A percentile compares a stretch with the other conserved stretches of the same genome.
These are phyloP conservation scores for Fusarium equiseti DNA, from an alignment of 2,329 filamentous ascomycete genomes.

Conservation along the genomic window DNA sequence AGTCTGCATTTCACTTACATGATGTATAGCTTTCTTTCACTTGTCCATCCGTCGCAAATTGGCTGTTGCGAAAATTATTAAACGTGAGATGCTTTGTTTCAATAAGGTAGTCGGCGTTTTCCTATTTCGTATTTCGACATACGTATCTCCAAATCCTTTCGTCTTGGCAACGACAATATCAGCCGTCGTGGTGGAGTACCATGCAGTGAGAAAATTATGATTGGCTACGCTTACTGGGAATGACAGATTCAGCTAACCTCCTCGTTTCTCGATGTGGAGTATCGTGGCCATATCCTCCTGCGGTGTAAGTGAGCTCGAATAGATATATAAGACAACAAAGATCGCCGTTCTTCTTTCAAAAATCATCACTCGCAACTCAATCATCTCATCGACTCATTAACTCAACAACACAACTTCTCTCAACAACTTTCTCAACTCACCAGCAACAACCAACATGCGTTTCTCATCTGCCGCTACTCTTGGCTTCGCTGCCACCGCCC, in stretches of 20 bases:
- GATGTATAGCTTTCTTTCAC: too few species aligned
- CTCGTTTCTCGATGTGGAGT: not conserved
- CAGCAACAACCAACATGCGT: conserved; percentile 14
- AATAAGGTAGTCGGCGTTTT: not conserved
- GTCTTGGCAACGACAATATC: not conserved
- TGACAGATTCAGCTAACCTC: too few species aligned
- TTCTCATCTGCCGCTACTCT: conserved; percentile 11
- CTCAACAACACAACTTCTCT: not conserved
- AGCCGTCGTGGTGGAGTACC: too few species aligned
- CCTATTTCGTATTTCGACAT: not conserved
- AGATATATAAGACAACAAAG: not conserved
- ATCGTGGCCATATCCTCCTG: not conserved
- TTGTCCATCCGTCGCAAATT: too few species aligned
- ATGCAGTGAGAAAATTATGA: not conserved
- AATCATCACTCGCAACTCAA: not conserved
- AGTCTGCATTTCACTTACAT: too few species aligned
- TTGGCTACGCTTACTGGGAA: not conserved
- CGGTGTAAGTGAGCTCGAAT: not conserved
- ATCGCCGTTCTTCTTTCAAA: fast-evolving
- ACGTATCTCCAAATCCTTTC: not conserved
- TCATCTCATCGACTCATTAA: not conserved
- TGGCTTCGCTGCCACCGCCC: not conserved
- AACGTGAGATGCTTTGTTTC: fast-evolving
- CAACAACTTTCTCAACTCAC: not conserved
- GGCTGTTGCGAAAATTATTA: too few species aligned